Percentiles rank a stretch among this genome's conserved stretches.
Conservation (phyloP, 2,329 filamentous ascomycete species). For the Xylariales sp. region DNA sequence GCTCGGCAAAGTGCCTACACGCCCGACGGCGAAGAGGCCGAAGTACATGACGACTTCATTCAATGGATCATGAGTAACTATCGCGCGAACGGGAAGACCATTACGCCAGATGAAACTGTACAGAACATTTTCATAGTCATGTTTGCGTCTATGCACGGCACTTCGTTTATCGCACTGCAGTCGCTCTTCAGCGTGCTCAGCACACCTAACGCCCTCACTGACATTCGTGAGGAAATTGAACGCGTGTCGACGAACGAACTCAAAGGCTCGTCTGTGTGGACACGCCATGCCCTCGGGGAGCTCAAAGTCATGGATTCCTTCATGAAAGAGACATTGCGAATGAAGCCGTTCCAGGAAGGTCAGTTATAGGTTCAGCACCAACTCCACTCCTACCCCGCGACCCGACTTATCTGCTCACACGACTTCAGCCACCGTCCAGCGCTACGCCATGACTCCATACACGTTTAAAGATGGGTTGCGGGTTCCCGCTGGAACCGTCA, state of each 20-base stretch:
- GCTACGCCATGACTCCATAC: conserved; percentile 29
- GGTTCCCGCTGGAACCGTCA: conserved; percentile 35
- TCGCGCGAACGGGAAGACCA: conserved; percentile 35
- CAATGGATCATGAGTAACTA: conserved; percentile 41
- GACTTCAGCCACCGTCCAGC: conserved; percentile 31
- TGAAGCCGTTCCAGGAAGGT: conserved; percentile 39
- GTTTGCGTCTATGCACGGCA: conserved; percentile 40
- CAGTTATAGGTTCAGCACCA: conserved; percentile 6
- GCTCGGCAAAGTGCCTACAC: conserved; percentile 33
- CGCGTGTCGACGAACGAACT: conserved; percentile 32
- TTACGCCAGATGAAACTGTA: conserved; percentile 35
- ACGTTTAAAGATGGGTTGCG: conserved; percentile 36
- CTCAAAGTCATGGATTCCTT: conserved; percentile 38
- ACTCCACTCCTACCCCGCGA: conserved; percentile 1
- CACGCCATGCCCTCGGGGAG: conserved; percentile 37
- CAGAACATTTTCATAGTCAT: conserved; percentile 41
- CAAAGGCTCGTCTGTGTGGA: conserved; percentile 31
- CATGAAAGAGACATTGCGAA: conserved; percentile 39
- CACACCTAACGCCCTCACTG: conserved; percentile 31
- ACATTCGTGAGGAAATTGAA: conserved; percentile 38
- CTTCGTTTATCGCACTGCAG: conserved; percentile 33
- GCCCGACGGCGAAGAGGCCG: conserved; percentile 15
- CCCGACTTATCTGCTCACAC: conserved; percentile 15
- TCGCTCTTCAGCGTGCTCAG: conserved; percentile 35
- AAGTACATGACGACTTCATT: conserved; percentile 39